Evolutionary conservation across 1,284 basidiomycete genomes (phyloP), one percentile per base, ranked within the genome.

Genomic region (Volvariella surrecta): DNA sequence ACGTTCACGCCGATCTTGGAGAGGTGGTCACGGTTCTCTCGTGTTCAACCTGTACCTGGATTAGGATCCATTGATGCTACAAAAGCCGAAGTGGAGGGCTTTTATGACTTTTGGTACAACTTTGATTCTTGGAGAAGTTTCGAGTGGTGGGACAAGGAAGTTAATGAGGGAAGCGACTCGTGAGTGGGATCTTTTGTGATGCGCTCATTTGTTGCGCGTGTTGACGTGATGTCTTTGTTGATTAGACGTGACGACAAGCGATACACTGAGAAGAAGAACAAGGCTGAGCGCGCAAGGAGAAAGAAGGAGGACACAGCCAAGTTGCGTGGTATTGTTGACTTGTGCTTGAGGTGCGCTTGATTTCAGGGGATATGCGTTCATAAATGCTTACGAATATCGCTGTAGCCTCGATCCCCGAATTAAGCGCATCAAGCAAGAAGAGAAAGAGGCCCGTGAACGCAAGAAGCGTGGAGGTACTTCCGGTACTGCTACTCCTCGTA

Each of bases 21-120:
- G 61, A 79, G 89, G 47, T 93, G 97, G 63, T 80, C 84, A 2
- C 82, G 94, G 38, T 99, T 99, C 76, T 94, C 89, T 57, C 85
- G 84, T 56, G 73, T 66, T 45, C 81, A 87, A 57, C 90, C 93
- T n/a, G 92, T 94, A 3, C 92, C 92, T 10, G 64, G 72, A 51
- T 74, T 98, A 17, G 94, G 95, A 16, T 66, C 68, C 35, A 68
- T 74, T 48, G 76, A 88, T 48, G 80, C 86, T 18, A 61, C 79
- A 48, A 94, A 95, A 65, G 77, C 80, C 47, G 76, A 81, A 47
- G 94, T 98, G 49, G 89, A 97, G 64, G 75, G 70, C 15, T 98
- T 99, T 73, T 99, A 98, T 73, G 88, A 97, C 67, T 97, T 95
- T 66, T 99, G 91, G 89, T 98, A 98, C 76, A 96, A 96, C 76